Base-by-base conservation (phyloP, 768 basidiomycete genomes). In the Hericium coralloides region DNA sequence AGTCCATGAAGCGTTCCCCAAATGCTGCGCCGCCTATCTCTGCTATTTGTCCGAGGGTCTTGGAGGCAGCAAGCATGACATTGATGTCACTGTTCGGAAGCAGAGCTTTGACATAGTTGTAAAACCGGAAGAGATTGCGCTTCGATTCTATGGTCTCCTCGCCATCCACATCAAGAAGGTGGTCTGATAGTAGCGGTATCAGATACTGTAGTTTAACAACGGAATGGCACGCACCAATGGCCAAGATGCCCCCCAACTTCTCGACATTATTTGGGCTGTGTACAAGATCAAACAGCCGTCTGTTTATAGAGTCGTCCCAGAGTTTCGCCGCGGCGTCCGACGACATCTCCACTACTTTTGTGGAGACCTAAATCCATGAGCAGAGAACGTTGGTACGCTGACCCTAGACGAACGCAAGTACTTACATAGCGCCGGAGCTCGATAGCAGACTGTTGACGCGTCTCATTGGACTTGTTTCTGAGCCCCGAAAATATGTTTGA, bases 41-140 rank as follows among this genome's bases (percentile, higher is more conserved):
- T 36, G 89, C 89, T 66, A 95, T 95, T 64, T 84, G 80, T 0
- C 93, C 93, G 26, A 94, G 79, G 0, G 91, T 92, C 69, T 93
- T 90, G n/a, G 94, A 92, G 1, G 93, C 92, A 9, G 88, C 83
- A 38, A 94, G 79, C 94, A 98, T 98, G 67, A 99, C 84, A 69
- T 89, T 88, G 65, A 92, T 82, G 68, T 98, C 95, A 53, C 85
- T 80, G 66, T 91, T 91, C 4, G 92, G 92, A 18, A 97, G 79
- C n/a, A 95, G 80, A 43, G 89, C 84, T 67, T 93, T 92, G 70
- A 97, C 87, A 72, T 97, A 95, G 72, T 92, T 91, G 74, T 87
- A 92, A 68, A 95, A 86, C 52, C 90, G 83, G 70, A 89, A 93
- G 39, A 90, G 81, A 61, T 88, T 85, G 41, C 84, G 76, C 65